Evolutionary conservation across 2,329 filamentous ascomycete genomes (phyloP).

Genomic region (Colletotrichum sojae): DNA sequence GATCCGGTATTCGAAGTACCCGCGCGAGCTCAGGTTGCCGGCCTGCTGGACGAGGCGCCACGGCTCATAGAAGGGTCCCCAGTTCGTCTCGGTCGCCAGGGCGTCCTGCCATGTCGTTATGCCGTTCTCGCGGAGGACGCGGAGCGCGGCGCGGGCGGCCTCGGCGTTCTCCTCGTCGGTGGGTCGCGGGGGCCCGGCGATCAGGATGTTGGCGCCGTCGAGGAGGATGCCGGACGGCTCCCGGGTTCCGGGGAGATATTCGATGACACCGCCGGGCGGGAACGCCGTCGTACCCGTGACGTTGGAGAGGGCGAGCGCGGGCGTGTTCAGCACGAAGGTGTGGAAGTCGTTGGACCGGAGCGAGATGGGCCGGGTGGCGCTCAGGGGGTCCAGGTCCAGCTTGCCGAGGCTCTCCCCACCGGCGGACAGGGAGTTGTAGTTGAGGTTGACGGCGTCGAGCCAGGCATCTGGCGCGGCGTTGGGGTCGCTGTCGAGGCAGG

Average conservation of each 20-base stretch:
- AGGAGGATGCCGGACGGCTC: slow-evolving; percentile 46
- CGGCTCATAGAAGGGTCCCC: slow-evolving; percentile 40
- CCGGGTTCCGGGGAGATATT: slow-evolving; percentile 42
- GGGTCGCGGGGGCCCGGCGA: slow-evolving; percentile 43
- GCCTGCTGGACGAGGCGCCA: slow-evolving; percentile 40
- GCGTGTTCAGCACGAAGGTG: slow-evolving; percentile 42
- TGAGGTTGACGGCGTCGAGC: slow-evolving; percentile 46
- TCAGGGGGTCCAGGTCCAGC: slow-evolving; percentile 22
- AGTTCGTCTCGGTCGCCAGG: slow-evolving; percentile 28
- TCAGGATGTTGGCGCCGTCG: slow-evolving; percentile 43
- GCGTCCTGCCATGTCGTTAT: slow-evolving; percentile 49
- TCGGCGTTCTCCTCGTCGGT: slow-evolving; percentile 43
- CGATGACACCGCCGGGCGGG: slow-evolving; percentile 44
- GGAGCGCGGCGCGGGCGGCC: slow-evolving; percentile 45
- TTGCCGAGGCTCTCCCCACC: slow-evolving; percentile 26
- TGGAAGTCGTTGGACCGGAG: slow-evolving; percentile 24
- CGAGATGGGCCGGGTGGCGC: slow-evolving; percentile 12
- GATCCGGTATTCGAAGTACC: slow-evolving; percentile 47
- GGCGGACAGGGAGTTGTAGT: slow-evolving; percentile 14
- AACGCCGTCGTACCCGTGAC: slow-evolving; percentile 43
- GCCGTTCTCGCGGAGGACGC: slow-evolving; percentile 46
- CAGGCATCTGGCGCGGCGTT: slow-evolving; percentile 41
- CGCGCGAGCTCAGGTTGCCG: slow-evolving; percentile 42
- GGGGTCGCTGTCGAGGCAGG: slow-evolving; percentile 4
- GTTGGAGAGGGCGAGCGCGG: slow-evolving; percentile 43